These are phyloP conservation scores for Paraphaeosphaeria minitans DNA, from an alignment of 2,329 filamentous ascomycete species.

Conservation along the genomic window DNA sequence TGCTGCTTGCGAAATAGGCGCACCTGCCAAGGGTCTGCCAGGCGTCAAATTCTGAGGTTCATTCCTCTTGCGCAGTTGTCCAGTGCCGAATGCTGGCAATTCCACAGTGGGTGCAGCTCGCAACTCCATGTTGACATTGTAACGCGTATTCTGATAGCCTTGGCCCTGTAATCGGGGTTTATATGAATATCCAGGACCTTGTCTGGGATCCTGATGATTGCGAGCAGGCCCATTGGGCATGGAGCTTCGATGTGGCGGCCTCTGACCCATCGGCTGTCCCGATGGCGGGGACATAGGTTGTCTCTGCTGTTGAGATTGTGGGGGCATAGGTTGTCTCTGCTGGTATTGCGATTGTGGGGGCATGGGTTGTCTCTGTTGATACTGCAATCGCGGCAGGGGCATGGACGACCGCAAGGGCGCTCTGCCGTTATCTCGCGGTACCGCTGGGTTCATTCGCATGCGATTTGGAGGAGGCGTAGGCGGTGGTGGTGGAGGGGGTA, in stretches of 20 bases:
- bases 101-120: slow-evolving; percentile 27
- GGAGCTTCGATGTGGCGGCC: slow-evolving; percentile 20
- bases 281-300: background rate
- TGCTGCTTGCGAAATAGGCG: slow-evolving; percentile 10
- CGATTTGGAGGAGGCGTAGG: slow-evolving; percentile 16
- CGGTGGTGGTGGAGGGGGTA: slow-evolving; percentile 14
- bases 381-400: slow-evolving; percentile 14
- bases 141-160: slow-evolving; percentile 19
- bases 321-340: slow-evolving; percentile 20
- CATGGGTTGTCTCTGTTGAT: slow-evolving; percentile 20
- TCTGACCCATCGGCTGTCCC: slow-evolving; percentile 15
- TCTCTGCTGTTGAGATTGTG: background rate
- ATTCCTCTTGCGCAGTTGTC: slow-evolving; percentile 35
- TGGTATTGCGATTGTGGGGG: slow-evolving; percentile 22
- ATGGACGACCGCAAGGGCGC: slow-evolving; percentile 14
- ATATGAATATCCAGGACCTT: background rate
- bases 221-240: slow-evolving; percentile 23
- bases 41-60: slow-evolving; percentile 17
- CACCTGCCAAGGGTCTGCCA: background rate
- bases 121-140: slow-evolving; percentile 40
- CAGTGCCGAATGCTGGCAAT: slow-evolving; percentile 31
- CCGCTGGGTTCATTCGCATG: slow-evolving; percentile 20
- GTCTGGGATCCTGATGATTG: slow-evolving; percentile 27
- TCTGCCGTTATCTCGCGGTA: slow-evolving; percentile 28
- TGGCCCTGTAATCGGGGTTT: background rate